Conservation (phyloP, 176 grass and related monocot genomes). For the Carex cristatella region DNA sequence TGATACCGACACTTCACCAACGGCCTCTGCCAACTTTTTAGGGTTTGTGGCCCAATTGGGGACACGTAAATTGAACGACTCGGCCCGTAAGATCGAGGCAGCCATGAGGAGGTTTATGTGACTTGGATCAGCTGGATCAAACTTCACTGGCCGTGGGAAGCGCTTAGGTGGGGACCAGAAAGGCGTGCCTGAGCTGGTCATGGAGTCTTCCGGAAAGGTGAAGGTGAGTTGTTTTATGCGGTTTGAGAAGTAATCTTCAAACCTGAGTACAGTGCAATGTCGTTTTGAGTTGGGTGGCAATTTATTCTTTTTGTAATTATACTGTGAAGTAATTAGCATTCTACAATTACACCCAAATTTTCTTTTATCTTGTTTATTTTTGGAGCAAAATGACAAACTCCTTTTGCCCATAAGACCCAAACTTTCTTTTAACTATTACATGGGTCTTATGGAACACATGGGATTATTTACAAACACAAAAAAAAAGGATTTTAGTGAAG, state of each 20-base stretch:
- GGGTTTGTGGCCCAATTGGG: slow-evolving; percentile 66
- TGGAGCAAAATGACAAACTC: background rate
- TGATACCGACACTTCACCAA: slow-evolving; percentile 51
- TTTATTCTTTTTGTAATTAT: slow-evolving; percentile 3
- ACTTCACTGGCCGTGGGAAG: slow-evolving; percentile 70
- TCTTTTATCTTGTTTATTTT: background rate
- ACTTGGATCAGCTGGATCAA: slow-evolving; percentile 49
- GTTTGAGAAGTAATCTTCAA: slow-evolving; percentile 88
- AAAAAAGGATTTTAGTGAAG: background rate
- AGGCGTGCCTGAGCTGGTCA: slow-evolving; percentile 70
- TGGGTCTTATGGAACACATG: background rate
- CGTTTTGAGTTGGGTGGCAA: background rate
- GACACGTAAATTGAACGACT: slow-evolving; percentile 64
- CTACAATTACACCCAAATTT: background rate
- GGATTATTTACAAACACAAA: background rate
- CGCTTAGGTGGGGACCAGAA: slow-evolving; percentile 96
- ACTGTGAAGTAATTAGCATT: background rate
- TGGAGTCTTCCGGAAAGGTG: slow-evolving; percentile 80
- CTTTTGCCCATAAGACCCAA: background rate
- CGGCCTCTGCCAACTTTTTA: slow-evolving; percentile 62
- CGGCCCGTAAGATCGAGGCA: slow-evolving; percentile 71
- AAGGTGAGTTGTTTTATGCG: slow-evolving; percentile 81
- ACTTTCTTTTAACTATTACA: background rate
- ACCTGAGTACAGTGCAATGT: slow-evolving; percentile 33
- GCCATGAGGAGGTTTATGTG: slow-evolving; percentile 62